Base-by-base conservation (phyloP, 2,329 filamentous ascomycete species). In the Cercospora berteroae region DNA sequence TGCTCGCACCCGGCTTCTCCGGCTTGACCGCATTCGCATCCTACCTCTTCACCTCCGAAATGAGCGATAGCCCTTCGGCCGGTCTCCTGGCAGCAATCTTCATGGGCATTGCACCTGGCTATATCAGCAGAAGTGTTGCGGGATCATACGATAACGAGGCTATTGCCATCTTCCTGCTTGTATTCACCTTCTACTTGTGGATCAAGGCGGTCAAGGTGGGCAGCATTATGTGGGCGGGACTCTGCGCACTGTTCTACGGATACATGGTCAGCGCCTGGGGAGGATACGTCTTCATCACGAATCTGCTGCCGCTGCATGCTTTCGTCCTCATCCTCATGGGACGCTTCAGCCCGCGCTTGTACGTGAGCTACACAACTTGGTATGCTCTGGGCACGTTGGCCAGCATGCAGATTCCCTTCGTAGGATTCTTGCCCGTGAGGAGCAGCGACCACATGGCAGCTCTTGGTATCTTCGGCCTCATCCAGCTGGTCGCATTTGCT, bases 261-360 rank as follows among this genome's bases (percentile, higher is more conserved):
- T 99, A 99, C 88, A 99, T 99, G 95, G 95, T 99, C 71, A 95
- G 94, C 59, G 96, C 96, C 18, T 99, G 95, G 95, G 95, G 95
- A 86, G 95, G 95, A 78, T 99, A 99, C 80, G 95, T 97, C 76
- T 99, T 99, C 87, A 99, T 99, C 78, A 99, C 96, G 69, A 97
- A 96, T 80, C 83, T 99, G 81, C 89, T 99, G 67, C 95, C 95
- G 42, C 87, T 99, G 73, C 95, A 99, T 81, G 89, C 92, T 7
- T 94, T 99, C 75, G 93, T 97, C 57, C 86, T 99, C 73, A 90
- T 99, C 77, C 92, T 91, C 82, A 99, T 99, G 94, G 96, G 96
- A 61, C 86, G 95, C 68, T 99, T 96, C 82, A 98, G 94, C 84
- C 90, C 91, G 67, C 89, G 95, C 68, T 84, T 99, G 20, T 99